Percentiles rank a stretch among this genome's conserved stretches.
Conservation (phyloP, 345 rosid species). For the Stellera chamaejasme region DNA sequence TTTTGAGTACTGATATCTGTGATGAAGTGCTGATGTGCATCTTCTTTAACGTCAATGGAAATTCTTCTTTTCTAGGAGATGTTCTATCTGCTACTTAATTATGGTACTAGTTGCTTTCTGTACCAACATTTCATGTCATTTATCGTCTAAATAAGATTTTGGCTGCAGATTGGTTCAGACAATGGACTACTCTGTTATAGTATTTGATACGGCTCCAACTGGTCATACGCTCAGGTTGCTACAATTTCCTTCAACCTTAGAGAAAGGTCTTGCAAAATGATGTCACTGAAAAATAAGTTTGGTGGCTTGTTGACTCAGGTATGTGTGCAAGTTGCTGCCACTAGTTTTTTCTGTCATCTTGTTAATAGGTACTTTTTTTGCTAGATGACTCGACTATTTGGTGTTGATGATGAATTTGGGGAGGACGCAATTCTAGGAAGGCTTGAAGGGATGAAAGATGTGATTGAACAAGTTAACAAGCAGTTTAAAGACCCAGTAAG, state of each 20-base stretch:
- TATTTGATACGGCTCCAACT: constrained; percentile 98
- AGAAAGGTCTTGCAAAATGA: constrained; percentile 86
- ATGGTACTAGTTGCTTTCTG: too few relatives aligned
- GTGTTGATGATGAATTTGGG: constrained; percentile 86
- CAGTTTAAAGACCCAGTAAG: constrained; percentile 97
- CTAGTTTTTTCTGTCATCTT: not conserved
- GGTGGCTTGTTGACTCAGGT: constrained; percentile 96
- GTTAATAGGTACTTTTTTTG: constrained; percentile 10
- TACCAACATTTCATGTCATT: not conserved
- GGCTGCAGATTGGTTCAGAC: constrained; percentile 84
- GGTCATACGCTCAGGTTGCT: constrained; percentile 93
- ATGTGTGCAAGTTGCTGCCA: constrained; percentile 9
- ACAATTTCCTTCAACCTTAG: constrained; percentile 92
- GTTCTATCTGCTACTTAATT: too few relatives aligned
- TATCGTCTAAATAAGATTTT: constrained; percentile 6
- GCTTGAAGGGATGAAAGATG: constrained; percentile 98
- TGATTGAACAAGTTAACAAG: constrained; percentile 90
- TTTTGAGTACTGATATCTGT: too few relatives aligned
- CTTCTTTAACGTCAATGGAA: too few relatives aligned
- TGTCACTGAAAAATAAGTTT: constrained; percentile 84
- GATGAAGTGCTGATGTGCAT: too few relatives aligned
- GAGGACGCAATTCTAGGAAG: constrained; percentile 96
- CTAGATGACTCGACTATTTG: constrained; percentile 87
- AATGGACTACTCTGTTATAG: constrained; percentile 93
- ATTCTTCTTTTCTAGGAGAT: too few relatives aligned